Percentiles rank a stretch among this genome's conserved stretches.
phyloP scores from a whole-genome alignment of 148 eudicot genomes.

The Nepenthes gracilis region DNA sequence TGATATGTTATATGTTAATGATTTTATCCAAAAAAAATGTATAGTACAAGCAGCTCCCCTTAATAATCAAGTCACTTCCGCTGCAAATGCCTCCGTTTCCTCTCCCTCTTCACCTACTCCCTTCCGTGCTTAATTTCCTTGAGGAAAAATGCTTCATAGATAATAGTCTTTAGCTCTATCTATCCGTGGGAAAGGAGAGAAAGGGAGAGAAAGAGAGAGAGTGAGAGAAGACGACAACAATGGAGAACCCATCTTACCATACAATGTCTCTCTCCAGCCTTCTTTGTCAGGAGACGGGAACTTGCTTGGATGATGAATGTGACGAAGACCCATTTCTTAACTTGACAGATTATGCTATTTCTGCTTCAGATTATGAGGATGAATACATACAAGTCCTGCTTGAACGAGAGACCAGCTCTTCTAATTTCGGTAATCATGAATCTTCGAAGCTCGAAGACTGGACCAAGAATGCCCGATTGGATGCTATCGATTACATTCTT shows the following conservation, averaged over 20 bases:
- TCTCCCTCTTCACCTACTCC: neutral
- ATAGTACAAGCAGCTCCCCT: no score
- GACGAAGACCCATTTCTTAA: neutral
- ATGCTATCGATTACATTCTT: constrained; percentile 11
- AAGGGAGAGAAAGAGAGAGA: no score
- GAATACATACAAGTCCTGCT: constrained; percentile 15
- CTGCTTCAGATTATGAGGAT: constrained; percentile 9
- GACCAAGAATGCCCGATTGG: constrained; percentile 5
- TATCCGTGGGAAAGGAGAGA: no score
- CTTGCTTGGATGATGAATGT: neutral
- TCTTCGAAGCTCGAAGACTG: neutral
- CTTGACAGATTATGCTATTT: constrained; percentile 1
- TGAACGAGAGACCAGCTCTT: constrained; percentile 9
- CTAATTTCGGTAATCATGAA: neutral
- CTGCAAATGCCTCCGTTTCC: no score
- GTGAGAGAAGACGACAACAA: neutral
- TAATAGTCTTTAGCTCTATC: no score
- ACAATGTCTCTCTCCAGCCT: constrained; percentile 8
- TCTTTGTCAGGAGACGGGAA: constrained; percentile 10
- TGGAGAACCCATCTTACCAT: constrained; percentile 11
- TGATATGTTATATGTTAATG: no score
- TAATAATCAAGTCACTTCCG: no score
- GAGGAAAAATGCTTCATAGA: no score
- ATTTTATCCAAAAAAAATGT: no score
- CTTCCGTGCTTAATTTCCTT: no score